Evolutionary conservation across 345 rosid species (phyloP).

Genomic region (Euphorbia tirucalli): DNA sequence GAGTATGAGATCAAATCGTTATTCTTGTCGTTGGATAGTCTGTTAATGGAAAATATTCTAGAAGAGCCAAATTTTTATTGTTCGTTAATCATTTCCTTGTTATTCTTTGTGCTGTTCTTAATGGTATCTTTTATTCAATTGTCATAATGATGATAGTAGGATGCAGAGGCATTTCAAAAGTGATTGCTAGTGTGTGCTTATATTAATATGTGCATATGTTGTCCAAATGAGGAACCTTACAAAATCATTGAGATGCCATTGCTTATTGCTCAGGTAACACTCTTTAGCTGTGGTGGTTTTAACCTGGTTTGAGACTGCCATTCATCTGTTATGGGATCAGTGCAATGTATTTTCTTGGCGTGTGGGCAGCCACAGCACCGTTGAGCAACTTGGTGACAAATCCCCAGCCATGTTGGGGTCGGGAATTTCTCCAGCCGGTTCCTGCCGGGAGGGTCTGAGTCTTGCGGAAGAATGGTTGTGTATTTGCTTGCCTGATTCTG

Average conservation of each 20-base stretch:
- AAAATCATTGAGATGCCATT: slow-evolving; percentile 39
- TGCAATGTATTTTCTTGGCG: slow-evolving; percentile 82
- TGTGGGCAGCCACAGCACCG: slow-evolving; percentile 75
- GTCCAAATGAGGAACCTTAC: slow-evolving; percentile 63
- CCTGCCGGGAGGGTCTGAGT: slow-evolving; percentile 61
- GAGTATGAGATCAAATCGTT: neutral
- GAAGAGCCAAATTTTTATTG: neutral
- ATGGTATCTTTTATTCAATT: neutral
- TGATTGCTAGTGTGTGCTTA: too few species aligned
- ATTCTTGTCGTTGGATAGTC: slow-evolving; percentile 4
- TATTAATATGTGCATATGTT: too few species aligned
- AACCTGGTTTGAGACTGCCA: slow-evolving; percentile 89
- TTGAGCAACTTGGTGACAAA: slow-evolving; percentile 46
- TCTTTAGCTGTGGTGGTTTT: slow-evolving; percentile 78
- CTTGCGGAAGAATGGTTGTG: slow-evolving; percentile 62
- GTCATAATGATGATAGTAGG: too few species aligned
- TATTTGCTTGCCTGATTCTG: slow-evolving; percentile 76
- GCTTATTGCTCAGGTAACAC: slow-evolving; percentile 48
- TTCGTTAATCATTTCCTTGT: neutral
- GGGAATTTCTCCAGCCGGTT: slow-evolving; percentile 65
- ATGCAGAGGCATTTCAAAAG: too few species aligned
- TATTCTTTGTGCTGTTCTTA: neutral
- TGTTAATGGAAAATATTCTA: neutral
- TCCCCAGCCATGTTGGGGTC: slow-evolving; percentile 76
- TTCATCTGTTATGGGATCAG: slow-evolving; percentile 85